phyloP scores from a whole-genome alignment of 768 basidiomycete species.

The Pseudohyphozyma bogoriensis region DNA sequence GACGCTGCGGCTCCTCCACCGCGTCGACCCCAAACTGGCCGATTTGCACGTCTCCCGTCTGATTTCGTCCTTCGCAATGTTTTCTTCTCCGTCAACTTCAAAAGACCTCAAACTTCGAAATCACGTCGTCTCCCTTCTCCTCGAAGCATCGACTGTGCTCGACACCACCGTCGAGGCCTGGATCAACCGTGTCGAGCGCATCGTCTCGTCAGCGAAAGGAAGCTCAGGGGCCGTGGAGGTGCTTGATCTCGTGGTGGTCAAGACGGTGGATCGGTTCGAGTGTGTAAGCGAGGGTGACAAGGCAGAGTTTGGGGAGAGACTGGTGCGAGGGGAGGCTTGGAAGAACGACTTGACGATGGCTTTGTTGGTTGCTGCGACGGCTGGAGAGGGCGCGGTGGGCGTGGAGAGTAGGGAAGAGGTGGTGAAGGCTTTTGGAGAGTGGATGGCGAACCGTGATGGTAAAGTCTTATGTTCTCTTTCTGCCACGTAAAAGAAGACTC shows the following conservation, averaged over 20 bases:
- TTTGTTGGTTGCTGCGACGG: slow-evolving; percentile 4
- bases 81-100: neutral
- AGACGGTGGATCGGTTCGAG: slow-evolving; percentile 1
- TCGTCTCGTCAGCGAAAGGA: neutral
- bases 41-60: slow-evolving; percentile 3
- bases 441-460: neutral
- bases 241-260: neutral
- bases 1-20: neutral
- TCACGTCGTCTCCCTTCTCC: neutral
- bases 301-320: neutral
- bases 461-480: neutral
- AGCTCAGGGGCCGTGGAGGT: neutral
- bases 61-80: neutral
- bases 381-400: neutral
- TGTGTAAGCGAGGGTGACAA: neutral
- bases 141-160: neutral
- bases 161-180: neutral
- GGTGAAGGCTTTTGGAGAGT: neutral
- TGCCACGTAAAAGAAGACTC: neutral
- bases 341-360: neutral
- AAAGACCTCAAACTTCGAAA: neutral
- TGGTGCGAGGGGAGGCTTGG: slow-evolving; percentile 2
- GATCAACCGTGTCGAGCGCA: neutral
- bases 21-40: slow-evolving; percentile 1
- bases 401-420: neutral